phyloP scores from a whole-genome alignment of 1,284 basidiomycete genomes.

The Ganoderma sinense region DNA sequence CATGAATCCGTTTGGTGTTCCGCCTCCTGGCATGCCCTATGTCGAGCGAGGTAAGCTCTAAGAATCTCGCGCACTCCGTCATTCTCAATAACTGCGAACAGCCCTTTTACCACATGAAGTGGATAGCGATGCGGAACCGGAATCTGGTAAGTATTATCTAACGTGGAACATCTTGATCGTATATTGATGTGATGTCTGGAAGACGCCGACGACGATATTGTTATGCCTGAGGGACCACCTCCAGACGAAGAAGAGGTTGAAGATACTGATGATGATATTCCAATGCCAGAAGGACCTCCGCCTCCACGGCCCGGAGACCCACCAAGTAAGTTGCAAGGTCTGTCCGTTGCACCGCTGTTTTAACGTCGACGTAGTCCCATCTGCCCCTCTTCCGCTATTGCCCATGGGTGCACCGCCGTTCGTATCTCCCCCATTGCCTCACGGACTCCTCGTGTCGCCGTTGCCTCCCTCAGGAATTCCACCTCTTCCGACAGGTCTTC shows the following conservation, averaged over 20 bases:
- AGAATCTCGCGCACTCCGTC: neutral
- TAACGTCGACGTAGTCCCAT: neutral
- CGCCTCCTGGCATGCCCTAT: slow-evolving; percentile 97
- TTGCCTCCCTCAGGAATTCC: slow-evolving; percentile 11
- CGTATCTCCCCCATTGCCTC: slow-evolving; percentile 22
- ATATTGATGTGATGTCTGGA: slow-evolving; percentile 12
- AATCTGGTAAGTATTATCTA: slow-evolving; percentile 45
- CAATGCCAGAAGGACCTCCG: slow-evolving; percentile 86
- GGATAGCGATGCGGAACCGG: slow-evolving; percentile 63
- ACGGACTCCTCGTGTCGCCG: neutral
- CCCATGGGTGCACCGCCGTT: slow-evolving; percentile 41
- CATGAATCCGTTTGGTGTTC: slow-evolving; percentile 95
- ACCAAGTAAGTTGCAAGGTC: slow-evolving; percentile 16
- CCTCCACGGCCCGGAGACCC: slow-evolving; percentile 47
- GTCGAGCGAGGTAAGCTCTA: slow-evolving; percentile 76
- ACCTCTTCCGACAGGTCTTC: neutral
- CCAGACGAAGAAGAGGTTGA: slow-evolving; percentile 53
- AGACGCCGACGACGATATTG: slow-evolving; percentile 71
- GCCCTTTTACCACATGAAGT: slow-evolving; percentile 69
- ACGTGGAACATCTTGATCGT: neutral
- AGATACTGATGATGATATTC: slow-evolving; percentile 81
- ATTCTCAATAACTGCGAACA: slow-evolving; percentile 36
- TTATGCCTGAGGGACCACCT: slow-evolving; percentile 79
- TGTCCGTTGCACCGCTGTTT: neutral
- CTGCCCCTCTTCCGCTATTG: slow-evolving; percentile 25